Evolutionary conservation across 2,329 filamentous ascomycete genomes (phyloP), one percentile per base, ranked within the genome.

Genomic region (Hymenoscyphus linearis): DNA sequence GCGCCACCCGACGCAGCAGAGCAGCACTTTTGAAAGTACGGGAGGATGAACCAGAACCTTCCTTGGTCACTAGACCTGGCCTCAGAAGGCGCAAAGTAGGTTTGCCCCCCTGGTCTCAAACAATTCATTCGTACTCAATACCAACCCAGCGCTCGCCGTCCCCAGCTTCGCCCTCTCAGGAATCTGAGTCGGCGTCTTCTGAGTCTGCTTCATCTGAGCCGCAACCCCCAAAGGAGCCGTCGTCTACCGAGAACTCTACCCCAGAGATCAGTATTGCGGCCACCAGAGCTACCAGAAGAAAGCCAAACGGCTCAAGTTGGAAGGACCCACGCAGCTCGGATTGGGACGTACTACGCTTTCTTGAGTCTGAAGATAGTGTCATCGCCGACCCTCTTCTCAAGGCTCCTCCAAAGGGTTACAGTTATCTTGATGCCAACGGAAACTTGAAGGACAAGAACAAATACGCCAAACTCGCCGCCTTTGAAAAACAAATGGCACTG

Each of bases 331-430:
- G 63, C n/a, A 67, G 61, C 37, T 26, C 52, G 9, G 62, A 66
- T 18, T 71, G 63, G 63, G 62, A 69, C 53, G 36, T 66, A 16
- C 36, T 63, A 3, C 62, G 55, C 57, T 55, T 68, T 53, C 61
- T 70, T n/a, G 13, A 63, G 3, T 44, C 44, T 10, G 63, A 67
- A 3, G 59, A 60, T 5, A 63, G 50, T 52, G 44, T 68, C 16
- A 61, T 61, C 12, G 40, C 61, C 9, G 68, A 71, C 53, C 59
- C 40, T 22, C 52, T 71, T 26, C 44, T 63, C 25, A 60, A 62
- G 25, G 60, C 60, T 5, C 69, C 69, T 16, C 26, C 47, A 14
- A 52, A 57, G 26, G 61, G 66, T 35, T 54, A 64, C 52, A 54
- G 25, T 3, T 70, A 70, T 50, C 34, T 68, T 52, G 60, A 44